Base-by-base conservation (phyloP, 495 filamentous ascomycete species). In the Daldinia grandis region DNA sequence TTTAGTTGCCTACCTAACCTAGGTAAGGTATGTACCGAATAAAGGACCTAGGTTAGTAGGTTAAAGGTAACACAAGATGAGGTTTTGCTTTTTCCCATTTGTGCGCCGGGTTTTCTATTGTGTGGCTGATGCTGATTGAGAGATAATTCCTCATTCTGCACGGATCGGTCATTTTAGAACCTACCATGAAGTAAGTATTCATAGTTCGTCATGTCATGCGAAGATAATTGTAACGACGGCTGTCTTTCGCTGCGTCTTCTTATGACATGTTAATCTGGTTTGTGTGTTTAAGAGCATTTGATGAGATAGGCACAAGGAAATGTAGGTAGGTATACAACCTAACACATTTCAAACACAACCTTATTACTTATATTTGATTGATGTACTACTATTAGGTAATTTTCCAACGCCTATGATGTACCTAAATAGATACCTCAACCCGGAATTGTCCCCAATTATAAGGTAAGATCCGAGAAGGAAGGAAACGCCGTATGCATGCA, bases 51-150 rank as follows among this genome's bases (percentile, higher is more conserved):
- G n/a, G n/a, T 62, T 63, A 35, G 33, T 35, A 53, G 58, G 60
- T 38, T 53, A 68, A 58, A 59, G 69, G 69, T 72, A 61, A 44
- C 25, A 67, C 69, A 72, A 28, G 40, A 55, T 35, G 47, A 63
- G 2, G 33, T 69, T 66, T 76, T 69, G 59, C 58, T 74, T 74
- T 74, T 67, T 74, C 47, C 54, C 28, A 68, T 57, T 71, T 72
- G 65, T 70, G 63, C 57, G 72, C 62, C 33, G 57, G 49, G 38
- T 31, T 65, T 47, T 65, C 55, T 63, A 57, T 75, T 68, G 53
- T 71, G 75, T 76, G 75, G 75, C 75, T 76, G 72, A 71, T 70
- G 66, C 69, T 75, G 73, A 75, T 75, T 72, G 63, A 69, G 66
- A 73, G 62, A 66, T 62, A 58, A 54, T 42, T 57, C 63, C 63